Conservation (phyloP, 352 stramenopile genomes). For the Thraustochytrium sp. region DNA sequence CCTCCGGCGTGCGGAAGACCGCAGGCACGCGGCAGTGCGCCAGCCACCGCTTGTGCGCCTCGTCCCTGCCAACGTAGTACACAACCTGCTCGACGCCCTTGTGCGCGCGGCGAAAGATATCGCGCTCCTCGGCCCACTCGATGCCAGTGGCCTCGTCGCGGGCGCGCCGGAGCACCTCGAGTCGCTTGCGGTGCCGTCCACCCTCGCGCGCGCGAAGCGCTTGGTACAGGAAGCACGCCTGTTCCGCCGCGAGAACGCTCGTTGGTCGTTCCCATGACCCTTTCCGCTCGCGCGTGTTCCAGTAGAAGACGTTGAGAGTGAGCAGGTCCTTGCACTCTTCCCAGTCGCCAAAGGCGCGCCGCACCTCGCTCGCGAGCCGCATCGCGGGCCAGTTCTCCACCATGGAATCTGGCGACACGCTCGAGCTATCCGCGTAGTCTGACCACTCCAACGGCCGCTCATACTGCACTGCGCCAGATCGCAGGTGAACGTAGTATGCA, state of each 20-base stretch:
- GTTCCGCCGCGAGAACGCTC: not conserved
- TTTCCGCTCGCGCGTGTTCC: not conserved
- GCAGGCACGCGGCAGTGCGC: not conserved
- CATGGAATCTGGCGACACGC: not conserved
- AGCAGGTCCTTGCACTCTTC: not conserved
- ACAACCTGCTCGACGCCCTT: not conserved
- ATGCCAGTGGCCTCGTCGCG: not conserved
- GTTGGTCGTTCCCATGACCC: not conserved
- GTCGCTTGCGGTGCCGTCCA: conserved; percentile 1
- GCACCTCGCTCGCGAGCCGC: not conserved
- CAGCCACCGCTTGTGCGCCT: not conserved
- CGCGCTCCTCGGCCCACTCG: conserved; percentile 1
- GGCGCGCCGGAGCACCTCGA: not conserved
- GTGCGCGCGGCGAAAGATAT: not conserved
- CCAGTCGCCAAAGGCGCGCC: not conserved
- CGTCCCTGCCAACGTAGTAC: conserved; percentile 6
- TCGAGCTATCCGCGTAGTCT: not conserved
- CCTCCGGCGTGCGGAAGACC: not conserved
- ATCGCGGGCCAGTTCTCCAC: not conserved
- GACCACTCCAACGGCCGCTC: conserved; percentile 33
- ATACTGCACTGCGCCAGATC: not conserved
- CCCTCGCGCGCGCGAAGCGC: not conserved
- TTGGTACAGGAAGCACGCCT: not conserved
- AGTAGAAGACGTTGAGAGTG: conserved; percentile 25
- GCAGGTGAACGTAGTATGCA: not conserved